Conservation (phyloP, 2,329 filamentous ascomycete species). For the Trichoderma sp. region DNA sequence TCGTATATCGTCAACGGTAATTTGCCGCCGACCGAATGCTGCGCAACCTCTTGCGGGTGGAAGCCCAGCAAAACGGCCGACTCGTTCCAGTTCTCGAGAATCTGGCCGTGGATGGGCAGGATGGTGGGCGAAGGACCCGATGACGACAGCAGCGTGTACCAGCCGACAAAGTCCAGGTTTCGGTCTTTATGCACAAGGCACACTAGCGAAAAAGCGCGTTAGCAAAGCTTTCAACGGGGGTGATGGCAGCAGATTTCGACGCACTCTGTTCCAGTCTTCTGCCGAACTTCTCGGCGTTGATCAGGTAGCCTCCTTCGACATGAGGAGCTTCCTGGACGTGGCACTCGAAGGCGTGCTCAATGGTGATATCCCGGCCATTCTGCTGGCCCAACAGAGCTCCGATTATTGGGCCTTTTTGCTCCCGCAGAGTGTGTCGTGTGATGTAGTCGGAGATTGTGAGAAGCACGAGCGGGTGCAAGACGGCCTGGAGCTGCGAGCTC, state of each 20-base stretch:
- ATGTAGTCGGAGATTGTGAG: conserved; percentile 97
- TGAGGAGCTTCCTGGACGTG: conserved; percentile 47
- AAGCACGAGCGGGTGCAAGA: conserved; percentile 89
- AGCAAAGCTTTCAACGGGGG: neutral
- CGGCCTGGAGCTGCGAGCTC: conserved; percentile 71
- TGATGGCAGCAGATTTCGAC: conserved; percentile 29
- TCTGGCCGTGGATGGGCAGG: conserved; percentile 73
- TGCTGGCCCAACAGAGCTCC: conserved; percentile 91
- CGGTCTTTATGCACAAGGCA: conserved; percentile 83
- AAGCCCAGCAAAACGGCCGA: conserved; percentile 85
- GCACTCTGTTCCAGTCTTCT: conserved; percentile 80
- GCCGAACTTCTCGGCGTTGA: conserved; percentile 71
- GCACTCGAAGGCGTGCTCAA: conserved; percentile 91
- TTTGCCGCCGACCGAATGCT: conserved; percentile 65
- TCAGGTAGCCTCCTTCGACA: conserved; percentile 54
- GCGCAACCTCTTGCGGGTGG: conserved; percentile 61
- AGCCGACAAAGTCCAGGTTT: conserved; percentile 81
- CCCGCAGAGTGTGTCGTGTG: conserved; percentile 79
- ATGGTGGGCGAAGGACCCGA: conserved; percentile 67
- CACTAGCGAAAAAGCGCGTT: conserved; percentile 52
- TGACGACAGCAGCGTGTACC: conserved; percentile 76
- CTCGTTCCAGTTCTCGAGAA: conserved; percentile 74
- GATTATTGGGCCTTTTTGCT: conserved; percentile 71
- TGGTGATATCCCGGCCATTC: conserved; percentile 82
- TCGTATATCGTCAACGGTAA: conserved; percentile 92